Percentiles rank a stretch among this genome's conserved stretches.
These are phyloP conservation scores for Samsoniella hepiali DNA, from an alignment of 2,329 filamentous ascomycete species.

Conservation along the genomic window DNA sequence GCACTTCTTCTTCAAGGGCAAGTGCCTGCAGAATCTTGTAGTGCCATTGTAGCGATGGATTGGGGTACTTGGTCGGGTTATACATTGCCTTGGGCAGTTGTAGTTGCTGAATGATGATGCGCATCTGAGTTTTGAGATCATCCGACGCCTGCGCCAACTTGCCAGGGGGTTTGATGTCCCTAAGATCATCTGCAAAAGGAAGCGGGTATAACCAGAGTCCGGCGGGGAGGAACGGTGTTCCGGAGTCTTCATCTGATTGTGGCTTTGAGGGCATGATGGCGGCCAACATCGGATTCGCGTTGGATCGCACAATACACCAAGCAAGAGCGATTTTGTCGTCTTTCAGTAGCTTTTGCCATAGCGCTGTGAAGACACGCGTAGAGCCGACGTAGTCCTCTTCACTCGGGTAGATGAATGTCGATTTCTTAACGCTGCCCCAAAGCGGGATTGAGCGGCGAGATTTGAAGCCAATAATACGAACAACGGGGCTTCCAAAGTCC, in stretches of 20 bases:
- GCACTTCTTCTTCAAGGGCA: slow-evolving; percentile 87
- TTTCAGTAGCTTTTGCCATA: slow-evolving; percentile 81
- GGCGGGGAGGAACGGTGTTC: slow-evolving; percentile 69
- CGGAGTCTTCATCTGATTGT: slow-evolving; percentile 59
- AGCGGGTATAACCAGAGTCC: slow-evolving; percentile 87
- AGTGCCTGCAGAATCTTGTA: slow-evolving; percentile 90
- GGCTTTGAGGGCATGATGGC: slow-evolving; percentile 76
- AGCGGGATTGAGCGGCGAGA: slow-evolving; percentile 67
- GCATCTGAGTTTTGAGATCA: slow-evolving; percentile 75
- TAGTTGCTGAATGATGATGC: slow-evolving; percentile 75
- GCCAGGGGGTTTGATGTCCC: slow-evolving; percentile 64
- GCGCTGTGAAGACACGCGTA: slow-evolving; percentile 84
- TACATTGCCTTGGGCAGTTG: slow-evolving; percentile 84
- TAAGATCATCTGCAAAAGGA: slow-evolving; percentile 85
- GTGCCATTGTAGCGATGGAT: slow-evolving; percentile 93
- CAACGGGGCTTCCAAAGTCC: slow-evolving; percentile 75
- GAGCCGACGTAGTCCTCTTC: slow-evolving; percentile 89
- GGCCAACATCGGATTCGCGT: slow-evolving; percentile 74
- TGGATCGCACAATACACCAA: slow-evolving; percentile 83
- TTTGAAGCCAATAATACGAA: slow-evolving; percentile 94
- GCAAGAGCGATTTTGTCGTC: slow-evolving; percentile 79
- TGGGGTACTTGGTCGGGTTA: slow-evolving; percentile 83
- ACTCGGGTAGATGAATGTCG: slow-evolving; percentile 89
- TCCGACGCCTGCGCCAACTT: slow-evolving; percentile 58
- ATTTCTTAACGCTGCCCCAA: slow-evolving; percentile 83